Base-by-base conservation (phyloP, 192 early-diverging fungal genomes). In the Phycomyces blakesleeanus region DNA sequence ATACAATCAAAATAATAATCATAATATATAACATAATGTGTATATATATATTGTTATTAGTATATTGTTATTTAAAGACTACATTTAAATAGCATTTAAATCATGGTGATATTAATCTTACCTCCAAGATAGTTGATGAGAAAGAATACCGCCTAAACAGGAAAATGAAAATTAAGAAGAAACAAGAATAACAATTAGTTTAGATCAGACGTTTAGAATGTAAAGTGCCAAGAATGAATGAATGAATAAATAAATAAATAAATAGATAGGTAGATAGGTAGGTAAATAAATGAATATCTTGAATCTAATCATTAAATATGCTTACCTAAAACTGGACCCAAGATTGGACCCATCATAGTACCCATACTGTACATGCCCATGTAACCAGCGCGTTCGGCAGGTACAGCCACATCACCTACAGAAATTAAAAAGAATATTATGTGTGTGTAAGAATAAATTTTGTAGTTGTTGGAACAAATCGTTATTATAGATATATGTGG, bases 351-450 rank as follows among this genome's bases (percentile, higher is more conserved):
- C n/a, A 59, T 14, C 47, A 51, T 67, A 11, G 65, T n/a, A 16
- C 65, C 65, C 27, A 67, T 27, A 59, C 37, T 38, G n/a, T 34
- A 59, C 8, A 59, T 25, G 29, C 65, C 65, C 16, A 67, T 59
- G 24, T 59, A 59, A 5, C 65, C 65, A 53, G 56, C 65, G 53
- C 63, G 41, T 63, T 63, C 50, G 9, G 61, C 50, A 54, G 61
- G 61, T n/a, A 26, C 34, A 26, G 65, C 51, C 20, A 67, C 51
- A 59, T 67, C 65, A 67, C 65, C 59, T 60, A 60, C 20, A 27
- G 12, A 27, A 24, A 21, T 3, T 22, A 8, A 3, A 1, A 7
- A n/a, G n/a, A n/a, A n/a, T n/a, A n/a, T n/a, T n/a, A n/a, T n/a
- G n/a, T n/a, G n/a, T n/a, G n/a, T n/a, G n/a, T n/a, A n/a, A n/a